A percentile compares a stretch with the other conserved stretches of the same genome.
Evolutionary conservation across 2,329 filamentous ascomycete genomes (phyloP).

Genomic region (Pyricularia sp.): DNA sequence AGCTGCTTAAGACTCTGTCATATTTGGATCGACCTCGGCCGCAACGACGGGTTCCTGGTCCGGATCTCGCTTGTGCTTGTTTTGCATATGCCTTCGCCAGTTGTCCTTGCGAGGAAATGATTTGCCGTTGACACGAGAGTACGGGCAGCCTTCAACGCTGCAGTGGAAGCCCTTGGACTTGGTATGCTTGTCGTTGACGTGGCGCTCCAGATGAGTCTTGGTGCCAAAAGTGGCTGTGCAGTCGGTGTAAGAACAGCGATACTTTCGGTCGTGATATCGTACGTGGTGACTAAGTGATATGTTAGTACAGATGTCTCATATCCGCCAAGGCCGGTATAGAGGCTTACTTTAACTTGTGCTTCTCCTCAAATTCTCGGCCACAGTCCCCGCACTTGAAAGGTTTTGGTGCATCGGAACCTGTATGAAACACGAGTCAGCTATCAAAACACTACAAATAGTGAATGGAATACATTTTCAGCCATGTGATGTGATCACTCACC

Average conservation of each 20-base stretch:
- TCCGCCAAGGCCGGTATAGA: background rate
- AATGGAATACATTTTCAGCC: background rate
- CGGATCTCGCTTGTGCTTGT: slow-evolving; percentile 36
- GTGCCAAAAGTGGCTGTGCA: slow-evolving; percentile 48
- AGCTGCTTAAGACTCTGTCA: slow-evolving; percentile 9
- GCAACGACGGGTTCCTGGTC: slow-evolving; percentile 30
- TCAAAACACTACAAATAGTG: background rate
- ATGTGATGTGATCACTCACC: background rate
- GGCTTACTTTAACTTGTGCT: slow-evolving; percentile 49
- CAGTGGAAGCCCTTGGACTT: slow-evolving; percentile 53
- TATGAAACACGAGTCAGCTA: background rate
- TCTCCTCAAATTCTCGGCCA: slow-evolving; percentile 41
- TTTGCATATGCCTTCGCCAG: slow-evolving; percentile 53
- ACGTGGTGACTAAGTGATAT: slow-evolving; percentile 40
- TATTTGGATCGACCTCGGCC: slow-evolving; percentile 23
- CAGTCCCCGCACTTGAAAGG: slow-evolving; percentile 31
- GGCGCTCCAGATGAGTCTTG: slow-evolving; percentile 51
- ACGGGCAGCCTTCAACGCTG: slow-evolving; percentile 41
- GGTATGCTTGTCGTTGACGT: slow-evolving; percentile 52
- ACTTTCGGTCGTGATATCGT: slow-evolving; percentile 49
- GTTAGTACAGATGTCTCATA: background rate
- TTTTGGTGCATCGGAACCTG: slow-evolving; percentile 9
- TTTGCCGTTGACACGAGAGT: slow-evolving; percentile 46
- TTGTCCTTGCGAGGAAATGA: slow-evolving; percentile 54
- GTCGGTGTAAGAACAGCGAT: slow-evolving; percentile 29